Evolutionary conservation across 2,329 filamentous ascomycete species (phyloP).

Genomic region (Aureobasidium musti): DNA sequence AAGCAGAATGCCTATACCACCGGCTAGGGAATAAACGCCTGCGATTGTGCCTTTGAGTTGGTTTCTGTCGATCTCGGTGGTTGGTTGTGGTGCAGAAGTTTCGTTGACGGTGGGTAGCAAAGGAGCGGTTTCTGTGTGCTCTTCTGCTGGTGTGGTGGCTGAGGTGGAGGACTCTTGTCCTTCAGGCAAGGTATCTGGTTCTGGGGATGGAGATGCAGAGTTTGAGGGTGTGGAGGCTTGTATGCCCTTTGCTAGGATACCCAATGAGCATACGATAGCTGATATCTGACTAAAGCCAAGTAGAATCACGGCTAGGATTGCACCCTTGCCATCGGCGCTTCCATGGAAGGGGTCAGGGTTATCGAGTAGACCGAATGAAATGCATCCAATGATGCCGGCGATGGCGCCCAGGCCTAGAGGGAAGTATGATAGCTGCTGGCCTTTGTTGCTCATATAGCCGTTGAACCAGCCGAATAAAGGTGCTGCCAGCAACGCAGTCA

Average conservation of each 20-base stretch:
- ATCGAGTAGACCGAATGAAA: conserved; percentile 69
- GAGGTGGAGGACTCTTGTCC: background rate
- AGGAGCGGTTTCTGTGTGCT: conserved; percentile 25
- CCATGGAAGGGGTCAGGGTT: conserved; percentile 73
- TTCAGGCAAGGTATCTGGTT: background rate
- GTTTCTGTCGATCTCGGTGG: conserved; percentile 36
- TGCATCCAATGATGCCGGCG: conserved; percentile 76
- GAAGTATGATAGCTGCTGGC: conserved; percentile 53
- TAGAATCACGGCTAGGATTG: conserved; percentile 71
- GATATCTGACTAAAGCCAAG: conserved; percentile 94
- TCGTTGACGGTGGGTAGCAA: conserved; percentile 9
- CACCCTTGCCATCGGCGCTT: conserved; percentile 57
- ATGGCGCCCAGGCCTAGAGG: conserved; percentile 72
- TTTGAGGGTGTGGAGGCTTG: conserved; percentile 13
- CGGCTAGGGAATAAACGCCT: conserved; percentile 88
- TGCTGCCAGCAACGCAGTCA: conserved; percentile 79
- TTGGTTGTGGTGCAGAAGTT: background rate
- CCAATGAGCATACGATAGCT: conserved; percentile 93
- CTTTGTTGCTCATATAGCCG: conserved; percentile 62
- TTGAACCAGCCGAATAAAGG: conserved; percentile 85
- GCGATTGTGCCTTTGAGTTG: conserved; percentile 90
- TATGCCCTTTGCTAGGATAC: conserved; percentile 79
- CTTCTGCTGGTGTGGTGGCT: background rate
- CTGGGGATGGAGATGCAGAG: background rate
- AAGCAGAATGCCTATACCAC: conserved; percentile 84